phyloP scores from a whole-genome alignment of 163 green algal species.

The Chloromonas sp. region DNA sequence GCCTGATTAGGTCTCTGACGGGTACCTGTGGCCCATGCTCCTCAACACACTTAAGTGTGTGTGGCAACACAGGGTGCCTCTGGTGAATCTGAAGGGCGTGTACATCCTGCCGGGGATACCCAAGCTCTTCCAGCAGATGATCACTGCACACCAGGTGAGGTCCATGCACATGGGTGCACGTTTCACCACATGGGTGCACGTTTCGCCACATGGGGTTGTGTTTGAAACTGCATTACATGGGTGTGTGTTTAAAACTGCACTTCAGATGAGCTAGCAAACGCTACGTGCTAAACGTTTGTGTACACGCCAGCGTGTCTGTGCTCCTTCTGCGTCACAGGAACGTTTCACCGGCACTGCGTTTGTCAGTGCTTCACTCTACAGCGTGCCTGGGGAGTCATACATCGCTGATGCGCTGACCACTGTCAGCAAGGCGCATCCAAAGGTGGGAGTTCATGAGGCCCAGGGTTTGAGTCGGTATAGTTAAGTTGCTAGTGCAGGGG shows the following conservation, averaged over 20 bases:
- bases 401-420: constrained; percentile 39
- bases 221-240: neutral
- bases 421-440: constrained; percentile 40
- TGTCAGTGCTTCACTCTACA: constrained; percentile 34
- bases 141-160: constrained; percentile 39
- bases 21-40: too few species aligned
- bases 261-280: neutral
- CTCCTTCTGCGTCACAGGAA: constrained; percentile 2
- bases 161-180: neutral
- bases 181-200: neutral
- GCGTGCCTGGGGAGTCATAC: constrained; percentile 51
- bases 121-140: constrained; percentile 63
- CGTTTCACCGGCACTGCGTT: constrained; percentile 45
- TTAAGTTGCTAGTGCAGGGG: too few species aligned
- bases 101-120: constrained; percentile 77
- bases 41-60: too few species aligned
- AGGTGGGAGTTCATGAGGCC: constrained; percentile 16
- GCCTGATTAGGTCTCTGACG: too few species aligned
- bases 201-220: neutral
- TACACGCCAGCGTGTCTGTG: neutral
- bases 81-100: constrained; percentile 48
- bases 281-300: neutral
- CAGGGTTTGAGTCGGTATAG: neutral
- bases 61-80: constrained; percentile 55
- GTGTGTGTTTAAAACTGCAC: neutral